Percentiles rank a stretch among this genome's conserved stretches.
These are phyloP conservation scores for Malus hybrid DNA, from an alignment of 331 rosid species.

Conservation along the genomic window DNA sequence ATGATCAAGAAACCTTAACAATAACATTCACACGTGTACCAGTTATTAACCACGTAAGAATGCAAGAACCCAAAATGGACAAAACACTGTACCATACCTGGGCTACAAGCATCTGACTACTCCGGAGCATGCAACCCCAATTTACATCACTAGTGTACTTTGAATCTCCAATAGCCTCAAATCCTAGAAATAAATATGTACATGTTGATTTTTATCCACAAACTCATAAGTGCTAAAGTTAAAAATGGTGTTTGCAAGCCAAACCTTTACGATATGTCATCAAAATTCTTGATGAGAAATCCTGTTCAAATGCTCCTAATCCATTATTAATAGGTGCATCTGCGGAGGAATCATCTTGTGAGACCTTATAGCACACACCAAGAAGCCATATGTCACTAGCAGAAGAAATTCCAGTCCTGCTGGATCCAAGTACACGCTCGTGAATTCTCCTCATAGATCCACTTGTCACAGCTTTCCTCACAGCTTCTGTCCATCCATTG, in stretches of 20 bases:
- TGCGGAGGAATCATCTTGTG: conserved; percentile 45
- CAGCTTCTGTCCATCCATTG: conserved; percentile 71
- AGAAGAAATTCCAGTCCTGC: conserved; percentile 59
- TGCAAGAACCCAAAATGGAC: conserved; percentile 1
- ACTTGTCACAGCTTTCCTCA: conserved; percentile 56
- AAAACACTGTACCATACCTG: conserved; percentile 44
- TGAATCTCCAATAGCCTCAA: conserved; percentile 67
- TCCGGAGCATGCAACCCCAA: conserved; percentile 98
- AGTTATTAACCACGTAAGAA: background rate
- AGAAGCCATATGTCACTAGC: conserved; percentile 94
- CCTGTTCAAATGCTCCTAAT: conserved; percentile 57
- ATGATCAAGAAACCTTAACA: background rate
- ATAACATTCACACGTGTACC: background rate
- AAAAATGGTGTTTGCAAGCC: background rate
- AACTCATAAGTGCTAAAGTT: background rate
- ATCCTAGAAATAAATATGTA: conserved; percentile 39
- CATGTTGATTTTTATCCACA: conserved; percentile 6
- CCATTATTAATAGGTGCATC: conserved; percentile 35
- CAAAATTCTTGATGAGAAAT: conserved; percentile 72
- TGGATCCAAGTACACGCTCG: conserved; percentile 68
- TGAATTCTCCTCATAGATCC: conserved; percentile 90
- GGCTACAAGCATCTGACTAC: conserved; percentile 98
- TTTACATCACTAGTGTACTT: conserved; percentile 81
- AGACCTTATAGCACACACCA: conserved; percentile 63
- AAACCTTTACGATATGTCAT: conserved; percentile 87